Conservation (phyloP, 768 basidiomycete genomes). For the Boletus sensibilis region DNA sequence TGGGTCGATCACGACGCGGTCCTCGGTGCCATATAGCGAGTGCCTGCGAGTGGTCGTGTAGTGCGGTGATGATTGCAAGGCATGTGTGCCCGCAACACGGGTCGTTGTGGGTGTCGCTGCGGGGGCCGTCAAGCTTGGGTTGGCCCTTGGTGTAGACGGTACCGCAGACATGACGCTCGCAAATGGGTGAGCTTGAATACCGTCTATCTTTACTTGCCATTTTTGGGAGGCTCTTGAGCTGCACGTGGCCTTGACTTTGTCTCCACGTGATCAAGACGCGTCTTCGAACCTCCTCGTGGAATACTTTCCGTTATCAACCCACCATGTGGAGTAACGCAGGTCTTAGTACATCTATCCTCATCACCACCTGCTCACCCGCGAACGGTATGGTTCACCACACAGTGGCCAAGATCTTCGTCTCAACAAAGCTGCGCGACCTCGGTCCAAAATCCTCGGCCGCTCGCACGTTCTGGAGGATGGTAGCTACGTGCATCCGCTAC, state of each 20-base stretch:
- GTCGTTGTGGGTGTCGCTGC: conserved; percentile 57
- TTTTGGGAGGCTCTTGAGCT: neutral
- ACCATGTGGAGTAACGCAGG: conserved; percentile 30
- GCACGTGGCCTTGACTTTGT: conserved; percentile 16
- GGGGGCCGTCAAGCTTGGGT: conserved; percentile 17
- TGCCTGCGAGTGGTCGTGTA: conserved; percentile 85
- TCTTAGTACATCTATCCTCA: conserved; percentile 27
- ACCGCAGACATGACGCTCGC: conserved; percentile 31
- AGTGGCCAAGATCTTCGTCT: conserved; percentile 26
- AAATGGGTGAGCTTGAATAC: neutral
- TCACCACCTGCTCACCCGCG: conserved; percentile 22
- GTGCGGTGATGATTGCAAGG: conserved; percentile 75
- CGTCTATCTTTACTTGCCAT: neutral
- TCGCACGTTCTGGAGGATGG: conserved; percentile 28
- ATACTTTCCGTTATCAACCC: neutral
- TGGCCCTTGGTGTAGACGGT: conserved; percentile 34
- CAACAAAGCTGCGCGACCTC: conserved; percentile 26
- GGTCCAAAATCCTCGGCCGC: conserved; percentile 23
- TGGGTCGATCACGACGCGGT: conserved; percentile 91
- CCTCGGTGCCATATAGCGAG: conserved; percentile 95
- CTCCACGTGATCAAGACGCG: conserved; percentile 26
- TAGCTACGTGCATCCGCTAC: conserved; percentile 26
- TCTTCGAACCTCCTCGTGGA: neutral
- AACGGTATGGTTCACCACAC: conserved; percentile 31
- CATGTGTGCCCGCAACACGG: conserved; percentile 46